These are phyloP conservation scores for Skeletonema tropicum DNA, from an alignment of 108 stramenopile species.

Conservation along the genomic window DNA sequence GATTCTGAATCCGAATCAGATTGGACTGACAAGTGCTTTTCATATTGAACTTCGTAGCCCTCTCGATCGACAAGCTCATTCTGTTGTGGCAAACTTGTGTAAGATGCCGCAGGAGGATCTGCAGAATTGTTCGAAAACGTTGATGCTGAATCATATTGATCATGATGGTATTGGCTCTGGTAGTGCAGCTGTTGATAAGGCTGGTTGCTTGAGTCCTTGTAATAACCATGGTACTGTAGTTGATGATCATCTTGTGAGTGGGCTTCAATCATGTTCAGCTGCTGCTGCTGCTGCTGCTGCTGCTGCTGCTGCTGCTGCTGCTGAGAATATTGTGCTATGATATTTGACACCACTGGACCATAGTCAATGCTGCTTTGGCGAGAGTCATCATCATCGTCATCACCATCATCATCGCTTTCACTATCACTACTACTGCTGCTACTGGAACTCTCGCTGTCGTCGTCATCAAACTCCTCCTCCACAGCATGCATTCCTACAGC, in stretches of 20 bases:
- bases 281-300: constrained; percentile 6
- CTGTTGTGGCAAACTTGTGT: constrained; percentile 20
- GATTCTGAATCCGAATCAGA: constrained; percentile 12
- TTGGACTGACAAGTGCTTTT: constrained; percentile 7
- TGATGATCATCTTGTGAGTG: not conserved
- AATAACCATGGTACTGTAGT: constrained; percentile 1
- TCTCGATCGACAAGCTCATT: constrained; percentile 2
- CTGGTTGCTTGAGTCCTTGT: constrained; percentile 6
- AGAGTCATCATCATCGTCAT: constrained; percentile 24
- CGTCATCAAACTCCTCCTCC: constrained; percentile 13
- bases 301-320: constrained; percentile 15
- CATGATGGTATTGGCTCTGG: not conserved
- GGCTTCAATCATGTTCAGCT: not conserved
- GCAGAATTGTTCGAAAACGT: constrained; percentile 19
- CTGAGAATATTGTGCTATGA: constrained; percentile 26
- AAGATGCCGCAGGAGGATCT: constrained; percentile 51
- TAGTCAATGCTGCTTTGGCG: constrained; percentile 19
- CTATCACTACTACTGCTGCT: not conserved
- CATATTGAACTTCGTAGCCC: constrained; percentile 12
- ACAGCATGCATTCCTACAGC: constrained; percentile 11
- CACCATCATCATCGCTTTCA: not conserved
- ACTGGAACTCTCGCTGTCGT: constrained; percentile 11
- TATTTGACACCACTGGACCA: constrained; percentile 26
- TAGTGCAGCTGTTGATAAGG: not conserved
- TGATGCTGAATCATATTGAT: constrained; percentile 15